Base-by-base conservation (phyloP, 2,329 filamentous ascomycete species). In the Xylariaceae sp. region DNA sequence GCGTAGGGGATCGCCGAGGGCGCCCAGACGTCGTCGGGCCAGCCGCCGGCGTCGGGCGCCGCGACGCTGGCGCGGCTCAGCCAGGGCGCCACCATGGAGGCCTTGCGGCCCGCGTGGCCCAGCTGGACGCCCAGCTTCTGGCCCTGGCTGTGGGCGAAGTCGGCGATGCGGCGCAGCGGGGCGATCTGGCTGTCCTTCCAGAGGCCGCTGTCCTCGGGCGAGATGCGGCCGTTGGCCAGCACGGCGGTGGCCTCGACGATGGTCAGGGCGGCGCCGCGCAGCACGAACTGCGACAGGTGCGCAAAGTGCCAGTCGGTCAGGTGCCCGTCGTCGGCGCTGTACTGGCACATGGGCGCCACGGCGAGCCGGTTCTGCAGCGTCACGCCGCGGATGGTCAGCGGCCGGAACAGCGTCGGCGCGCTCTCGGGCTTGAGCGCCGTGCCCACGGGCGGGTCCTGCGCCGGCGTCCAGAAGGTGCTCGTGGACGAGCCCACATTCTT, bases 181-280 rank as follows among this genome's bases (percentile, higher is more conserved):
- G 72, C 79, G 39, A 89, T 80, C 57, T 95, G 89, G 21, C 72
- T 77, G 56, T 94, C 89, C 42, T 82, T 70, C 89, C 88, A 95
- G 6, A 95, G 62, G 1, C 89, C 87, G 10, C 66, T 62, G 55
- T 90, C 84, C 55, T 89, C 70, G 1, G 87, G 86, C 1, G 83
- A 83, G 64, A 94, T 94, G 35, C 89, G 75, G 18, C 88, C 88
- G 46, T 89, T 77, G 5, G 84, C 61, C 8, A 75, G 67, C 0
- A 94, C 83, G 19, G 78, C 68, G 1, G 84, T 88, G 17, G 88
- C 86, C 63, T 94, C 89, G 37, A 89, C 68, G 39, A 88, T 75
- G 31, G 81, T 65, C 13, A 94, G 65, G 2, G 76, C 83, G 0
- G 83, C 80, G 10, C 89, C 89, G 36, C 82, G 77, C 38, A 81